Base-by-base conservation (phyloP, 345 rosid species). In the Murraya paniculata region DNA sequence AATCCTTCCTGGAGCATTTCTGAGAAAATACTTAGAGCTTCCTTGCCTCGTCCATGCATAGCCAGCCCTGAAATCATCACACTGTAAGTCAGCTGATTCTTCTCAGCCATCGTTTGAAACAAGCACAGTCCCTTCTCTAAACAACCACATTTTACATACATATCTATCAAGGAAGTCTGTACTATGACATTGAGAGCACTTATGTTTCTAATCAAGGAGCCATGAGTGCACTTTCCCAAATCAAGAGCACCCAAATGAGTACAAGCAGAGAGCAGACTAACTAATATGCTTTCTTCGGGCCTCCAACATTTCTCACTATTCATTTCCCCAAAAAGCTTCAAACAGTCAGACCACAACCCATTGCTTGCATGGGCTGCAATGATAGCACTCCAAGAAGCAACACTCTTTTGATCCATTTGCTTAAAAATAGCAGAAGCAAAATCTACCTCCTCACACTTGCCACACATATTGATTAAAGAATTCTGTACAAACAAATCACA, bases 81-180 rank as follows among this genome's bases (percentile, higher is more conserved):
- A 28, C 83, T 74, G 25, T 84, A 84, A 35, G 86, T 72, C 50
- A 78, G 73, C 4, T 79, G 82, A 66, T 81, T 84, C 82, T 83
- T 87, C 35, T 58, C 57, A 5, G 31, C 30, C 85, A 75, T 81
- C 68, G 64, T 58, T 55, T 28, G 72, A 77, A 82, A 87, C 64
- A 84, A 74, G 45, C 74, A 64, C 19, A 80, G 41, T 7, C 86
- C 80, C 75, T 83, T 69, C 69, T 84, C 77, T 76, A 83, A 64
- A 69, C 82, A 78, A 53, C 90, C 90, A 39, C 85, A 87, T 81
- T 89, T 89, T n/a, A 79, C 85, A 73, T 89, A 89, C 90, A 85
- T 87, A 73, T 87, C 88, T 55, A 89, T 79, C 70, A 89, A 76
- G 72, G 91, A 85, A 71, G 88, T 88, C 74, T 86, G 87, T 8